Evolutionary conservation across 495 filamentous ascomycete genomes (phyloP).

Genomic region (Penicillium alfredii): DNA sequence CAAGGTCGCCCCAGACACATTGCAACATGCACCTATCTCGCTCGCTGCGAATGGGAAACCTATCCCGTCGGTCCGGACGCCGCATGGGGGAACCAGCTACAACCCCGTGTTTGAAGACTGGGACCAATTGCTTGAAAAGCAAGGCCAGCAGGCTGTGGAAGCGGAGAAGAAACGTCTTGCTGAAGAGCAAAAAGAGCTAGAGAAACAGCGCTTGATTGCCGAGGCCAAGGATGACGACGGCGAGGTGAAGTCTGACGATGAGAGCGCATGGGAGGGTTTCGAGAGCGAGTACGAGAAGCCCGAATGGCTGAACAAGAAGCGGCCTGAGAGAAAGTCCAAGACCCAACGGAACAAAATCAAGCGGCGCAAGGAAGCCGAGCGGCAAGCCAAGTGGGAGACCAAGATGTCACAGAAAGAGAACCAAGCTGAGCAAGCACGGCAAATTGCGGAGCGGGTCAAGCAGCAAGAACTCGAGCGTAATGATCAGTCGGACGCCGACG

Average conservation of each 20-base stretch:
- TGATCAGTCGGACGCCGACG: constrained; percentile 47
- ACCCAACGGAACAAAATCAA: constrained; percentile 81
- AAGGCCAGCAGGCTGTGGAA: constrained; percentile 71
- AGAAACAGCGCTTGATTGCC: constrained; percentile 43
- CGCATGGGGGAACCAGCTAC: constrained; percentile 79
- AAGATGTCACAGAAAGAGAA: constrained; percentile 62
- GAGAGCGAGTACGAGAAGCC: constrained; percentile 62
- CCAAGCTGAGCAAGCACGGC: constrained; percentile 57
- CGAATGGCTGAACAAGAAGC: constrained; percentile 61
- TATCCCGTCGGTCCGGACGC: constrained; percentile 71
- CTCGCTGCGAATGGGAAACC: constrained; percentile 70
- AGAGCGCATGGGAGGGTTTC: constrained; percentile 83
- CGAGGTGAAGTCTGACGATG: constrained; percentile 69
- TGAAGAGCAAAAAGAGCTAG: constrained; percentile 57
- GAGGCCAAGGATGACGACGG: constrained; percentile 63
- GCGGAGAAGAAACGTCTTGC: constrained; percentile 71
- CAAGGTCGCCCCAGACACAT: constrained; percentile 65
- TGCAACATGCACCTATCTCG: constrained; percentile 71
- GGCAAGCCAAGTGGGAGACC: constrained; percentile 60
- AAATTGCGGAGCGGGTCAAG: constrained; percentile 57
- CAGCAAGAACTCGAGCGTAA: constrained; percentile 48
- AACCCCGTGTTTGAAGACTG: constrained; percentile 86
- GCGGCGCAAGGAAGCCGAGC: constrained; percentile 79
- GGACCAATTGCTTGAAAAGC: constrained; percentile 62
- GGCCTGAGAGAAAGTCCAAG: constrained; percentile 75